These are phyloP conservation scores for Scheffersomyces quercinus DNA, from an alignment of 1,139 yeast species.

Conservation along the genomic window DNA sequence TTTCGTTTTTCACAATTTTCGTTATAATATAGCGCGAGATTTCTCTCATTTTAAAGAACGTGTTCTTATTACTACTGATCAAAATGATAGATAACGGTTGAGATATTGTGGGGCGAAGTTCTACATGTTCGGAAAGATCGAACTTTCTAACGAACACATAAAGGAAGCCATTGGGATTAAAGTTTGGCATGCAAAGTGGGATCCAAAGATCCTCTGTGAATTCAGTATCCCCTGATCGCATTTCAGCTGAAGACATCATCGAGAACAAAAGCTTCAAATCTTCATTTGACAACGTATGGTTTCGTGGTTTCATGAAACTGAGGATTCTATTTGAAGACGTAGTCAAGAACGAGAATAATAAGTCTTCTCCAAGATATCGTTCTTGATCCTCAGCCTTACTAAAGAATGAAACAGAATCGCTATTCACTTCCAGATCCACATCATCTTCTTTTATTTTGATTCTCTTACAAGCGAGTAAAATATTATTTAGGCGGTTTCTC, in stretches of 20 bases:
- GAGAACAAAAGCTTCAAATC: conserved; percentile 35
- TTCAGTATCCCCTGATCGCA: conserved; percentile 12
- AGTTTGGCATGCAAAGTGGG: conserved; percentile 89
- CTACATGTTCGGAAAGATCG: conserved; percentile 28
- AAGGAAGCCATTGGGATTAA: conserved; percentile 83
- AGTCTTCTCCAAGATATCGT: conserved; percentile 25
- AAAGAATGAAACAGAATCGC: conserved; percentile 10
- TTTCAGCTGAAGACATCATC: conserved; percentile 26
- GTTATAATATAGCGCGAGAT: conserved; percentile 55
- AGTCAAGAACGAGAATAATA: conserved; percentile 35
- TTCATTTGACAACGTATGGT: conserved; percentile 30
- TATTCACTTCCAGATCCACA: conserved; percentile 3
- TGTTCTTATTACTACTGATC: conserved; percentile 79
- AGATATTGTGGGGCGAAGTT: conserved; percentile 10
- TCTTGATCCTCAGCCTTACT: conserved; percentile 6
- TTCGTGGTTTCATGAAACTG: conserved; percentile 35
- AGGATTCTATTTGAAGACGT: conserved; percentile 26
- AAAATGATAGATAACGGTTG: conserved; percentile 46
- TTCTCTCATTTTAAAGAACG: conserved; percentile 73
- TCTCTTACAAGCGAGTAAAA: conserved; percentile 26
- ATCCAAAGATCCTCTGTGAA: conserved; percentile 79
- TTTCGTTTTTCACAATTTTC: conserved; percentile 36
- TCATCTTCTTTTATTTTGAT: conserved; percentile 13
- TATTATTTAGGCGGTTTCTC: conserved; percentile 30
- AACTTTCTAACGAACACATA: conserved; percentile 75